Conservation (phyloP, 306 rosid species). For the Dryas drummondii region DNA sequence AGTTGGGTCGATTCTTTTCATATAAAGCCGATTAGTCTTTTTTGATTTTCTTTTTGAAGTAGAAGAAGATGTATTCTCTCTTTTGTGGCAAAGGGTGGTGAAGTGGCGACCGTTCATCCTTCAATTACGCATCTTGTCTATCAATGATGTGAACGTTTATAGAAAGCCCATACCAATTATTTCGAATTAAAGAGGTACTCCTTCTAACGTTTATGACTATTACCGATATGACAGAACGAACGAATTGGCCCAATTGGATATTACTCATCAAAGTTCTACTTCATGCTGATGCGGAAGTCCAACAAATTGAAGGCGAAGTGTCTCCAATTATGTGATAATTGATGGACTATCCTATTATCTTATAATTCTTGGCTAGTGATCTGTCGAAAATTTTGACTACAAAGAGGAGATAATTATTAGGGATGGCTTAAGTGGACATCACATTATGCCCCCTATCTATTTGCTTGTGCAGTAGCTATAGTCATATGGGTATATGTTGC, state of each 20-base stretch:
- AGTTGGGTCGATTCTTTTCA: no score
- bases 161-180: background rate
- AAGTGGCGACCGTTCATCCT: background rate
- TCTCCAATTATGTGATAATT: background rate
- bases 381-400: background rate
- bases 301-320: background rate
- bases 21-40: no score
- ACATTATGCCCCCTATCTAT: background rate
- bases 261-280: no score
- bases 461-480: background rate
- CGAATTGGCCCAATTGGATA: no score
- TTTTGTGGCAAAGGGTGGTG: background rate
- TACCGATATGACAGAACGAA: no score
- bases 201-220: no score
- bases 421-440: background rate
- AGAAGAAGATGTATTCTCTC: no score
- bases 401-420: background rate
- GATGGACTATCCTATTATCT: background rate
- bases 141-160: background rate
- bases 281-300: no score
- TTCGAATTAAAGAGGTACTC: background rate
- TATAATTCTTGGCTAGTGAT: background rate
- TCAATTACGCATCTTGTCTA: slow-evolving; percentile 1
- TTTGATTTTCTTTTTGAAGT: no score
- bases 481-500: no score